Percentiles rank a stretch among this genome's conserved stretches.
These are phyloP conservation scores for Antarctomyces pellizariae DNA, from an alignment of 495 filamentous ascomycete genomes.

Conservation along the genomic window DNA sequence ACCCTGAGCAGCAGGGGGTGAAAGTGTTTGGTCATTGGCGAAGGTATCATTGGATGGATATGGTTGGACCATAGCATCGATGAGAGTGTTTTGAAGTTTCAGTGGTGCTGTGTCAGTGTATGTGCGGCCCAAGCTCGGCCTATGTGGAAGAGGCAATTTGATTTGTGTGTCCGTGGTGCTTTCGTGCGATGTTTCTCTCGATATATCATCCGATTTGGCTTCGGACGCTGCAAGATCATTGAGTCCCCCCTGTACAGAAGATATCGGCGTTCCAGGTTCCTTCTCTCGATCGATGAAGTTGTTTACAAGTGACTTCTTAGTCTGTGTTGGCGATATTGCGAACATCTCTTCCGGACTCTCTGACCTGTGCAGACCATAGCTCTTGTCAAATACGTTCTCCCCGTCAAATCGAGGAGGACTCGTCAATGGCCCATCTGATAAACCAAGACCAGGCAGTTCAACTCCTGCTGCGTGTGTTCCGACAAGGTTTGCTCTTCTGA, in stretches of 20 bases:
- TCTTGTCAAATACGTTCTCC: constrained; percentile 60
- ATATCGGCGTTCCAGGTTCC: neutral
- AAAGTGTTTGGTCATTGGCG: constrained; percentile 19
- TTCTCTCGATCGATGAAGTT: neutral
- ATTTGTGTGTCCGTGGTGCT: constrained; percentile 27
- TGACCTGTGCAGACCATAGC: constrained; percentile 31
- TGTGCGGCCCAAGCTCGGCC: constrained; percentile 63
- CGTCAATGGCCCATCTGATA: constrained; percentile 37
- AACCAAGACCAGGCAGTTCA: constrained; percentile 19
- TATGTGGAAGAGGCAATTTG: constrained; percentile 27
- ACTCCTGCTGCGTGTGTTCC: constrained; percentile 23
- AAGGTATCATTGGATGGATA: constrained; percentile 32
- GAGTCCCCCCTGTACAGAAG: neutral
- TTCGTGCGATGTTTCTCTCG: constrained; percentile 30
- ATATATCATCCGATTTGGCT: constrained; percentile 20
- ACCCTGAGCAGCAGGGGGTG: constrained; percentile 16
- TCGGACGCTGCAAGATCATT: constrained; percentile 1
- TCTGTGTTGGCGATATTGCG: constrained; percentile 15
- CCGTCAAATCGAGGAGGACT: constrained; percentile 44
- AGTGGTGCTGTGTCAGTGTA: constrained; percentile 57
- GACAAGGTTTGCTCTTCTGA: constrained; percentile 55
- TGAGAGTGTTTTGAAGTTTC: constrained; percentile 57
- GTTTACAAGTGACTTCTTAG: neutral
- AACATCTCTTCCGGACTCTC: constrained; percentile 26
- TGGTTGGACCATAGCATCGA: constrained; percentile 73